A percentile compares a stretch with the other conserved stretches of the same genome.
Evolutionary conservation across 495 filamentous ascomycete genomes (phyloP).

Genomic region (Penicillium subrubescens): DNA sequence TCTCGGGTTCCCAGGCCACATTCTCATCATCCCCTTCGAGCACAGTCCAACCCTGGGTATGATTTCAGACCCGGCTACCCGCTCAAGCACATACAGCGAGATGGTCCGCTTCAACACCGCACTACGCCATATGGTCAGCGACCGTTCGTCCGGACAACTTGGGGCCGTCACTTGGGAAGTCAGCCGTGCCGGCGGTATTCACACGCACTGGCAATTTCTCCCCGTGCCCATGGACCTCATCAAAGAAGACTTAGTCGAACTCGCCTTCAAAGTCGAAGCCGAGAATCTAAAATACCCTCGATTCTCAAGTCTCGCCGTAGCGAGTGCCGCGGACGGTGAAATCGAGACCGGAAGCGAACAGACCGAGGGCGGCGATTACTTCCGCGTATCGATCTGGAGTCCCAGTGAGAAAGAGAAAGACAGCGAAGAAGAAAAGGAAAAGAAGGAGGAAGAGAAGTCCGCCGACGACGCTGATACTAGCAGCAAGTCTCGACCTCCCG

Average conservation of each 20-base stretch:
- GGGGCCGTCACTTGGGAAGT: conserved; percentile 93
- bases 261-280: conserved; percentile 80
- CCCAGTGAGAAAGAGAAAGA: conserved; percentile 12
- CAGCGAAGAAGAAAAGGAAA: conserved; percentile 13
- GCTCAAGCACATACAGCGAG: conserved; percentile 63
- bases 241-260: conserved; percentile 69
- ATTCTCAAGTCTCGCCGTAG: conserved; percentile 26
- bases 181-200: conserved; percentile 72
- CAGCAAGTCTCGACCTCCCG: conserved; percentile 2
- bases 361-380: conserved; percentile 68
- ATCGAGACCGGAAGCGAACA: conserved; percentile 22
- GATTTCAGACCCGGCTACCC: conserved; percentile 59
- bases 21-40: conserved; percentile 85
- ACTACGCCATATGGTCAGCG: conserved; percentile 69
- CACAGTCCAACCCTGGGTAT: conserved; percentile 69
- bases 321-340: conserved; percentile 3
- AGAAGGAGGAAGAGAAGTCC: not conserved
- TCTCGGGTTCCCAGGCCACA: conserved; percentile 78
- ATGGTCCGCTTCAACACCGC: conserved; percentile 76
- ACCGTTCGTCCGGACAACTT: conserved; percentile 52
- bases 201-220: conserved; percentile 93
- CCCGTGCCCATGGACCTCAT: conserved; percentile 70
- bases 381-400: conserved; percentile 81
- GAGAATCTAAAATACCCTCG: conserved; percentile 72
- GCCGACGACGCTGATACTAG: not conserved